Evolutionary conservation across 352 stramenopile genomes (phyloP).

Genomic region (Phytophthora colocasiae): DNA sequence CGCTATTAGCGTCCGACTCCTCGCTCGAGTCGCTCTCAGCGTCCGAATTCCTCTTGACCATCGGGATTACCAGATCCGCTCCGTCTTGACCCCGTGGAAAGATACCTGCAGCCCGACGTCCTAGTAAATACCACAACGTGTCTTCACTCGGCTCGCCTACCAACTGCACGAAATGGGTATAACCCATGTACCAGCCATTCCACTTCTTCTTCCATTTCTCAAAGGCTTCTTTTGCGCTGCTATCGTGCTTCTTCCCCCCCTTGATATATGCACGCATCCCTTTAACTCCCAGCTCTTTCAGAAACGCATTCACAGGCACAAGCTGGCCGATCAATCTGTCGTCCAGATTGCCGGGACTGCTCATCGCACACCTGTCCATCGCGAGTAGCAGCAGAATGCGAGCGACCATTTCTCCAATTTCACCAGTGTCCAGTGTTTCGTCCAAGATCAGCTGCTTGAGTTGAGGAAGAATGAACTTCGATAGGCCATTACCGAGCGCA

Average conservation of each 20-base stretch:
- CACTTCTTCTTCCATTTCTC: slow-evolving; percentile 14
- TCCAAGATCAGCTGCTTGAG: slow-evolving; percentile 13
- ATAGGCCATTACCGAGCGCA: background rate
- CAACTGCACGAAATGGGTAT: slow-evolving; percentile 44
- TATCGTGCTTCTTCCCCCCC: background rate
- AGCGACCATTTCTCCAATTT: slow-evolving; percentile 10
- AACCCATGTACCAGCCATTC: slow-evolving; percentile 31
- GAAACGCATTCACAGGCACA: slow-evolving; percentile 5
- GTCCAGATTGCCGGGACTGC: too few species aligned
- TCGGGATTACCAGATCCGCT: slow-evolving; percentile 20
- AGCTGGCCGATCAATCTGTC: background rate
- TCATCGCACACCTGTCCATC: slow-evolving; percentile 15
- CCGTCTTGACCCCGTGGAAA: slow-evolving; percentile 14
- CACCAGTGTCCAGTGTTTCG: slow-evolving; percentile 8
- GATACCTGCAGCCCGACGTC: slow-evolving; percentile 24
- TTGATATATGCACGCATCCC: background rate
- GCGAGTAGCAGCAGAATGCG: slow-evolving; percentile 15
- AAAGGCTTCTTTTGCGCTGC: background rate
- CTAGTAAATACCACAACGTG: slow-evolving; percentile 39
- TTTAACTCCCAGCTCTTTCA: background rate
- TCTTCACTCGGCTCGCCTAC: slow-evolving; percentile 13
- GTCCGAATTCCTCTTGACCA: slow-evolving; percentile 9
- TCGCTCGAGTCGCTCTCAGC: background rate
- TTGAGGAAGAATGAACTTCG: slow-evolving; percentile 6
- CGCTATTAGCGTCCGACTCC: too few species aligned